phyloP scores from a whole-genome alignment of 1,284 basidiomycete genomes.

The Lentinula novae-zelandiae region DNA sequence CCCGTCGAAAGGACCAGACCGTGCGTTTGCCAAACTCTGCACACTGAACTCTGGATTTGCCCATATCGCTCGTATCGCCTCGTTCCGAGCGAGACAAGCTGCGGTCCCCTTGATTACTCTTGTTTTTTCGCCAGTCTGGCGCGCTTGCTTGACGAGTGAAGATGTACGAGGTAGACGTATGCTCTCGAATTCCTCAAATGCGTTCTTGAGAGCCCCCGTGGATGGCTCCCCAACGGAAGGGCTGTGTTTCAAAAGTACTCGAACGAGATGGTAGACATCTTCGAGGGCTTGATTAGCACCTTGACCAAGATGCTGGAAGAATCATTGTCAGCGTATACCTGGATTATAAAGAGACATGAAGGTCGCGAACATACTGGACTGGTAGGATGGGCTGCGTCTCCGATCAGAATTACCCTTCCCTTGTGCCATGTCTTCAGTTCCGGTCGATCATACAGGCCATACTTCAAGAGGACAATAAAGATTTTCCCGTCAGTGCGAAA shows the following conservation, averaged over 20 bases:
- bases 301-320: slow-evolving; percentile 41
- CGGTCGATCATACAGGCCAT: slow-evolving; percentile 44
- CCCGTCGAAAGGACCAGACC: slow-evolving; percentile 17
- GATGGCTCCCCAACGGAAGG: slow-evolving; percentile 25
- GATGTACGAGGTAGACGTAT: slow-evolving; percentile 36
- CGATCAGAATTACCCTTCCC: slow-evolving; percentile 35
- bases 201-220: slow-evolving; percentile 24
- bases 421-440: slow-evolving; percentile 40
- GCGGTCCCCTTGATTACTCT: slow-evolving; percentile 33
- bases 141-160: slow-evolving; percentile 34
- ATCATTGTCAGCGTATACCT: not conserved
- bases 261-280: slow-evolving; percentile 37
- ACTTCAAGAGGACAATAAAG: slow-evolving; percentile 24
- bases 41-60: slow-evolving; percentile 18
- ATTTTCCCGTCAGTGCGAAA: not conserved
- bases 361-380: slow-evolving; percentile 22
- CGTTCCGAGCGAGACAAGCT: slow-evolving; percentile 29
- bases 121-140: slow-evolving; percentile 29
- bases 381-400: slow-evolving; percentile 45
- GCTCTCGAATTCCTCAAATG: slow-evolving; percentile 41
- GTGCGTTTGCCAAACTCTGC: slow-evolving; percentile 3
- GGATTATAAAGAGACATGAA: not conserved
- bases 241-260: slow-evolving; percentile 32
- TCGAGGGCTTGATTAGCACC: slow-evolving; percentile 48
- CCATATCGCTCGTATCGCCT: slow-evolving; percentile 14